Base-by-base conservation (phyloP, 2,329 filamentous ascomycete genomes). In the Fusarium kyushuense region DNA sequence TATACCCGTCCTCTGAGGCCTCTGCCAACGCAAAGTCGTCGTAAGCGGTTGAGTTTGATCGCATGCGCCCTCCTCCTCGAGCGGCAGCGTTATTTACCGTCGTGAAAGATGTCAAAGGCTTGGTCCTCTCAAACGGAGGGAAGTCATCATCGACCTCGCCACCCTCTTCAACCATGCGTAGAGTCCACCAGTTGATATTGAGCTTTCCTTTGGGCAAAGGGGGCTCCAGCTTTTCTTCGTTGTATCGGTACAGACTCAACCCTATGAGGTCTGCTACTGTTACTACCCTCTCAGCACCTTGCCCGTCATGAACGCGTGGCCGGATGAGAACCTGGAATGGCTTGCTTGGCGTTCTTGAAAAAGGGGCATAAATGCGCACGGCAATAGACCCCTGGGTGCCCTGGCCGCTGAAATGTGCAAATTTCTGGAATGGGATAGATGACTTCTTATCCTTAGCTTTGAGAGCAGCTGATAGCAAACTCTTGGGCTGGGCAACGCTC, bases 61-160 rank as follows among this genome's bases (percentile, higher is more conserved):
- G 84, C 63, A 84, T 82, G 48, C 85, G 79, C 7, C 82, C 85
- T 11, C 84, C 81, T 41, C 84, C 90, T 55, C 88, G 85, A 75
- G 91, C 91, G 72, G 93, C 92, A 57, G 90, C 91, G 75, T 93
- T 94, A 75, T 95, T 94, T 64, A 91, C 92, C 9, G 92, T 93
- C 36, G 92, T 93, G 72, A 95, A 96, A 21, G 92, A 89, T 8
- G 87, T 87, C n/a, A 96, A 84, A 3, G 89, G 86, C 72, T 91
- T 91, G 23, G 87, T 92, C 35, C 92, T 86, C 59, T 92, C 90
- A 40, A 96, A 83, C 0, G 92, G 89, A 32, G 92, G 92, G 68
- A 96, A 96, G 74, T 96, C 93, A 68, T 93, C 91, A 70, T 96
- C 92, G 2, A 95, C 89, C 74, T 96, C 92, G 48, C 91, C 93